Conservation (phyloP, 192 early-diverging fungal species). For the Obelidium mucronatum region DNA sequence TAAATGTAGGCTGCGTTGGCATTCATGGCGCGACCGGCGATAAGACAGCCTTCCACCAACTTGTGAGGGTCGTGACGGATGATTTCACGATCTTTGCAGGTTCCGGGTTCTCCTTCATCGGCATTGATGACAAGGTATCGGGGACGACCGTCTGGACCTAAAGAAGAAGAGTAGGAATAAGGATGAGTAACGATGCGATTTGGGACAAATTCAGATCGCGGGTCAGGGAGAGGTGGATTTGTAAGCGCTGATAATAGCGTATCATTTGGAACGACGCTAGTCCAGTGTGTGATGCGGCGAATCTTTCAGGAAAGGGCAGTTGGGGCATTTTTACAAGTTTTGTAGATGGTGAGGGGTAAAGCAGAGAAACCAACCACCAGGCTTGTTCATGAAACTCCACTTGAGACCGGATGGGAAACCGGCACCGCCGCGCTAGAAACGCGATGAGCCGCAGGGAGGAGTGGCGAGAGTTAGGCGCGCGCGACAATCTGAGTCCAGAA, state of each 20-base stretch:
- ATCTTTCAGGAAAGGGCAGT: not conserved
- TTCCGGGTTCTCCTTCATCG: slow-evolving; percentile 98
- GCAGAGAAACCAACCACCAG: slow-evolving; percentile 54
- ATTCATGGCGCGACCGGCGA: slow-evolving; percentile 96
- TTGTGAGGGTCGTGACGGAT: slow-evolving; percentile 93
- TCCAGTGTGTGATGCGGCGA: no score
- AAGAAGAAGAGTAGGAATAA: not conserved
- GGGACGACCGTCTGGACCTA: slow-evolving; percentile 64
- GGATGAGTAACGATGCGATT: no score
- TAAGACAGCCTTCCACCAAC: slow-evolving; percentile 94
- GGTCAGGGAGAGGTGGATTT: no score
- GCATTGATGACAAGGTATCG: slow-evolving; percentile 97
- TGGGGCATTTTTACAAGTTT: no score
- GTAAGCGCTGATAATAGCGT: no score
- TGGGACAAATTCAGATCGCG: no score
- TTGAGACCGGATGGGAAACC: slow-evolving; percentile 98
- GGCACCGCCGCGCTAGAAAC: slow-evolving; percentile 88
- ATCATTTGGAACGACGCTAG: no score
- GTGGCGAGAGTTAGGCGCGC: no score
- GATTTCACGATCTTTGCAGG: slow-evolving; percentile 98
- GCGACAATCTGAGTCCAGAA: not conserved
- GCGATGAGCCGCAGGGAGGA: slow-evolving; percentile 4
- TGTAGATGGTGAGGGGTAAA: not conserved
- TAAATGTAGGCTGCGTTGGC: slow-evolving; percentile 99
- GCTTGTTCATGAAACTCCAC: slow-evolving; percentile 99